Evolutionary conservation across 176 grass and related monocot species (phyloP).

Genomic region (Zea mays): DNA sequence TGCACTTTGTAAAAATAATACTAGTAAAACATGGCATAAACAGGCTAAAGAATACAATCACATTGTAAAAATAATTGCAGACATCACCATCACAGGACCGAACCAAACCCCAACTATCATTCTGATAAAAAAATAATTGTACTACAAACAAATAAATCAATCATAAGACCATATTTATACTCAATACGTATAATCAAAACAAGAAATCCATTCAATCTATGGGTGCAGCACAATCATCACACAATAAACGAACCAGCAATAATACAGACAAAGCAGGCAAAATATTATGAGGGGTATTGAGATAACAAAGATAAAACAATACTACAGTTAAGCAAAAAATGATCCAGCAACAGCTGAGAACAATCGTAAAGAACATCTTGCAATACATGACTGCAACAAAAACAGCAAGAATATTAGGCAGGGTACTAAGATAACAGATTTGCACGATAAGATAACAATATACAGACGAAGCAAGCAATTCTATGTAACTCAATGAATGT

Average conservation of each 20-base stretch:
- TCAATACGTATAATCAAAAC: background rate
- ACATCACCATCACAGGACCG: background rate
- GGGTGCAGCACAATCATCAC: background rate
- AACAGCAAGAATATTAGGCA: background rate
- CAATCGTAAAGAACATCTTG: background rate
- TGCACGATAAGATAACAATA: background rate
- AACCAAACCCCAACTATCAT: background rate
- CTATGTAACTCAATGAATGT: background rate
- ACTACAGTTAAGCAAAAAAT: background rate
- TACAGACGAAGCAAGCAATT: background rate
- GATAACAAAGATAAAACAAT: too few relatives aligned
- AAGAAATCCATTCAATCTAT: background rate
- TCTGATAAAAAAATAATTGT: background rate
- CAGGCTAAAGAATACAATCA: background rate
- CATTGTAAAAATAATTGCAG: background rate
- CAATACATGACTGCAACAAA: background rate
- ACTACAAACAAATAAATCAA: background rate
- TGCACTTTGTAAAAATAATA: background rate
- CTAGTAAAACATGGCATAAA: background rate
- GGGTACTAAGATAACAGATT: background rate
- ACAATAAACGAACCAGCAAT: too few relatives aligned
- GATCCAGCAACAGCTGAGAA: background rate
- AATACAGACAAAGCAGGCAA: too few relatives aligned
- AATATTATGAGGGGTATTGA: background rate
- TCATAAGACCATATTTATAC: background rate